phyloP scores from a whole-genome alignment of 2,329 filamentous ascomycete genomes.

The Pseudogymnoascus sp. region DNA sequence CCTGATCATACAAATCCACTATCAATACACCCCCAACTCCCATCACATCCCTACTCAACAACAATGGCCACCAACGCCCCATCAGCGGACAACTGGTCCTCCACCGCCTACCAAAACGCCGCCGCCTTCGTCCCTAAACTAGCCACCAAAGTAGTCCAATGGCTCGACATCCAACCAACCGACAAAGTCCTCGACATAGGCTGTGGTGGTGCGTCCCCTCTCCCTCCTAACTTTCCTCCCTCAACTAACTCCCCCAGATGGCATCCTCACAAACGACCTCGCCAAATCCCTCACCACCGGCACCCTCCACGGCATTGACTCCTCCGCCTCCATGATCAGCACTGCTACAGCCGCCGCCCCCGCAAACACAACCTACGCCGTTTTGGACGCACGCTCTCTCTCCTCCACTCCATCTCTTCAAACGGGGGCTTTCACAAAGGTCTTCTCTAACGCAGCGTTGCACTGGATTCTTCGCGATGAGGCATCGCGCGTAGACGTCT shows the following conservation, averaged over 20 bases:
- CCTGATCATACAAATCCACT: background rate
- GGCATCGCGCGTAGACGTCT: slow-evolving; percentile 39
- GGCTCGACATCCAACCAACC: slow-evolving; percentile 52
- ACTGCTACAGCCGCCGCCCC: slow-evolving; percentile 35
- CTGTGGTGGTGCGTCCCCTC: slow-evolving; percentile 47
- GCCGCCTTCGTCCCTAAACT: slow-evolving; percentile 60
- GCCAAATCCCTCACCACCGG: slow-evolving; percentile 40
- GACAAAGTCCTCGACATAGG: slow-evolving; percentile 58
- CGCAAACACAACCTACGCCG: slow-evolving; percentile 23
- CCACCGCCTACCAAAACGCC: slow-evolving; percentile 48
- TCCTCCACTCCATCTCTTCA: background rate
- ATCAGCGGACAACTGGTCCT: background rate
- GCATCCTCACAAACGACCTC: slow-evolving; percentile 51
- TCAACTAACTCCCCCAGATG: slow-evolving; percentile 39
- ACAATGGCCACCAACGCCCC: background rate
- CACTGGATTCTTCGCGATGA: slow-evolving; percentile 56
- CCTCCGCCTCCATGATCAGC: slow-evolving; percentile 53
- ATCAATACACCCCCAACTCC: background rate
- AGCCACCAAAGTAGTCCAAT: slow-evolving; percentile 50
- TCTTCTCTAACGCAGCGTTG: slow-evolving; percentile 61
- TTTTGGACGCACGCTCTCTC: slow-evolving; percentile 7
- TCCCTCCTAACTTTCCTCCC: background rate
- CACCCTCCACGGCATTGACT: slow-evolving; percentile 51
- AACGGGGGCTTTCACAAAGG: slow-evolving; percentile 38
- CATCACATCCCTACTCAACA: background rate